phyloP scores from a whole-genome alignment of 2,329 filamentous ascomycete genomes.

The Colletotrichum spaethianum region DNA sequence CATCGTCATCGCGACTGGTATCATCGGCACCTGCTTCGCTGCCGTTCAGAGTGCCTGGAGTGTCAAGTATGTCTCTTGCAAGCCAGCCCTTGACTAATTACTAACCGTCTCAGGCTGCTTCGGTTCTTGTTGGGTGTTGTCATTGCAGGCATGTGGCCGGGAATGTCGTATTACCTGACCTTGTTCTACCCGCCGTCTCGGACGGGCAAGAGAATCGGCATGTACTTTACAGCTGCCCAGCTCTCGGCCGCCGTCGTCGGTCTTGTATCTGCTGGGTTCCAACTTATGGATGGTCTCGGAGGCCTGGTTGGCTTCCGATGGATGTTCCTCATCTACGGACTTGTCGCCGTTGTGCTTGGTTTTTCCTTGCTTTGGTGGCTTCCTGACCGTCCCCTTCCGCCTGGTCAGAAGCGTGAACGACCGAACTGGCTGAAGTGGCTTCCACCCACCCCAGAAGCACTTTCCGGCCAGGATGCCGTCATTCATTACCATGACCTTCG shows the following conservation, averaged over 20 bases:
- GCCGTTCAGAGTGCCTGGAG: conserved; percentile 88
- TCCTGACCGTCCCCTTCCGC: conserved; percentile 83
- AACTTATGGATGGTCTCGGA: conserved; percentile 85
- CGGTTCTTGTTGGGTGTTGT: conserved; percentile 88
- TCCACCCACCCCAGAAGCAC: conserved; percentile 77
- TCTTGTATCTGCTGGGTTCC: conserved; percentile 90
- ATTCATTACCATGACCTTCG: conserved; percentile 88
- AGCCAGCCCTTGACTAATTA: conserved; percentile 35
- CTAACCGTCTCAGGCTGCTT: conserved; percentile 67
- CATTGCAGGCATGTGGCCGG: conserved; percentile 95
- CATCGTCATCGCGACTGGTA: conserved; percentile 88
- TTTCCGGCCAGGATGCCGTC: conserved; percentile 82
- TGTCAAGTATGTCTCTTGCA: conserved; percentile 72
- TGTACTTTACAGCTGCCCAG: conserved; percentile 91
- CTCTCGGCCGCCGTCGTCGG: conserved; percentile 91
- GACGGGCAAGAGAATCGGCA: conserved; percentile 88
- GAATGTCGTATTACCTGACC: conserved; percentile 93
- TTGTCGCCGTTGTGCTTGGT: conserved; percentile 81
- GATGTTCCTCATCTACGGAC: conserved; percentile 93
- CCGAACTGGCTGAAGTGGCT: conserved; percentile 74
- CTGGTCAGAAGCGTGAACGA: conserved; percentile 71
- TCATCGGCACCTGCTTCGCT: conserved; percentile 87
- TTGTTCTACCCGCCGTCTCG: conserved; percentile 91
- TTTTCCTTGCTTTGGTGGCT: conserved; percentile 89
- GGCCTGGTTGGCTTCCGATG: conserved; percentile 88